Conservation (phyloP, 2,329 filamentous ascomycete species). For the Cercospora sp. region DNA sequence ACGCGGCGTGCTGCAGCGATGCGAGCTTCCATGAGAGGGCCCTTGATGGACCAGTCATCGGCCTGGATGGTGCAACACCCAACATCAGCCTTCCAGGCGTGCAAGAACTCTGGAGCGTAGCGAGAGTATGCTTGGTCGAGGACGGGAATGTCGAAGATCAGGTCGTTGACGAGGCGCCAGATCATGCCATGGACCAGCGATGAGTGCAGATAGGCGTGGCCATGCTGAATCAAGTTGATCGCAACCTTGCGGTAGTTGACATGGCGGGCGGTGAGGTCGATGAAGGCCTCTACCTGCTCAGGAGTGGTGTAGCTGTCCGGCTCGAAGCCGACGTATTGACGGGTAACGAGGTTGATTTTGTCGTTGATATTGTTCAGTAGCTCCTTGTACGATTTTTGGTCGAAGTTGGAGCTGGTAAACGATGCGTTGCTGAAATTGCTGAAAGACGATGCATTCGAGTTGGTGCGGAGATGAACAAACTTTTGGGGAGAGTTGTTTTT, state of each 20-base stretch:
- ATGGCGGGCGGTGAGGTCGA: slow-evolving; percentile 8
- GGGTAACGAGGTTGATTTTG: slow-evolving; percentile 1
- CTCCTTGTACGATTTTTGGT: slow-evolving; percentile 13
- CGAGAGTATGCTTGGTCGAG: slow-evolving; percentile 10
- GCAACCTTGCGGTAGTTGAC: slow-evolving; percentile 12
- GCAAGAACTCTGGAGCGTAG: slow-evolving; percentile 3
- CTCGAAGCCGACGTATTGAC: slow-evolving; percentile 1
- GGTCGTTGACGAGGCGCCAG: slow-evolving; percentile 11
- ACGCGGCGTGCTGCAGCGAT: slow-evolving; percentile 1
- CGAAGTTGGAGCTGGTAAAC: neutral
- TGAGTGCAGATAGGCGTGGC: slow-evolving; percentile 7
- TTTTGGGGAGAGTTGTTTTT: neutral
- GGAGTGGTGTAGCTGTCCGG: no score
- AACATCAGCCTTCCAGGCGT: slow-evolving; percentile 12
- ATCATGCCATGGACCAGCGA: slow-evolving; percentile 15
- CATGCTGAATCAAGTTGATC: neutral
- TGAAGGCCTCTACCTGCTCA: slow-evolving; percentile 4
- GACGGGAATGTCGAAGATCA: slow-evolving; percentile 10
- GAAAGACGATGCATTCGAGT: neutral
- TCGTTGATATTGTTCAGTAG: slow-evolving; percentile 12
- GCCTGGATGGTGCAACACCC: slow-evolving; percentile 1
- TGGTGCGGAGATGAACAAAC: neutral
- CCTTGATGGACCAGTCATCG: slow-evolving; percentile 1
- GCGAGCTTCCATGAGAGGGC: slow-evolving; percentile 10
- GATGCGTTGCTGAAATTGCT: neutral